Evolutionary conservation across 176 grass and related monocot species (phyloP), one percentile per base, ranked within the genome.

Genomic region (Zizania latifolia): DNA sequence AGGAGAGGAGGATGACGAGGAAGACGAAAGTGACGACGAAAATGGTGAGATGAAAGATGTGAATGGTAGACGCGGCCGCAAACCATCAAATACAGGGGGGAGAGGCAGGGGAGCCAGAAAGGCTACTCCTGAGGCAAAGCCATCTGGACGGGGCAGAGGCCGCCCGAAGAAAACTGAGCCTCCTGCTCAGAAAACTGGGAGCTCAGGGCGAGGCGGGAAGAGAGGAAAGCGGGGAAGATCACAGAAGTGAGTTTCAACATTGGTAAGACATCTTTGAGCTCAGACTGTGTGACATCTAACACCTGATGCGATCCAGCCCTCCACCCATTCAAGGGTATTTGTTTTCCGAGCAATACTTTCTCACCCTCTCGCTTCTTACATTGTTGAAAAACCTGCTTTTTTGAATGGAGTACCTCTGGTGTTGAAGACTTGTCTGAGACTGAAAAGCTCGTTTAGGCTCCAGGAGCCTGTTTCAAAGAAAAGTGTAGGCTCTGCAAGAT

Each of bases 41-140:
- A 83, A 81, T 55, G 80, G 73, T 17, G 74, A 88, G 46, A 40
- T 31, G 5, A 62, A 75, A 68, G 80, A 41, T 27, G 11, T 72
- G 1, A 91, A 89, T 61, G 74, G 86, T 4, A 94, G 70, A 72
- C 81, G 62, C n/a, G 84, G 89, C 3, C 65, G 84, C 15, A 98
- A 91, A 65, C 67, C 91, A 23, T 79, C 84, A n/a, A 65, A 51
- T 28, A 87, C n/a, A n/a, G n/a, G 81, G 71, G 90, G 93, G 29
- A 84, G 93, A 74, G 93, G 93, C 29, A 82, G 75, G 82, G 89
- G 89, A 28, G 79, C 71, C 31, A 91, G 81, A 77, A 87, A 62
- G 61, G 70, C 65, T 1, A 29, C 83, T 11, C 80, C 85, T 16
- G 77, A 76, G 27, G 37, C 65, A 23, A 91, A 86, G 72, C 11